Evolutionary conservation across 148 eudicot species (phyloP).

Genomic region (Oxyria digyna): DNA sequence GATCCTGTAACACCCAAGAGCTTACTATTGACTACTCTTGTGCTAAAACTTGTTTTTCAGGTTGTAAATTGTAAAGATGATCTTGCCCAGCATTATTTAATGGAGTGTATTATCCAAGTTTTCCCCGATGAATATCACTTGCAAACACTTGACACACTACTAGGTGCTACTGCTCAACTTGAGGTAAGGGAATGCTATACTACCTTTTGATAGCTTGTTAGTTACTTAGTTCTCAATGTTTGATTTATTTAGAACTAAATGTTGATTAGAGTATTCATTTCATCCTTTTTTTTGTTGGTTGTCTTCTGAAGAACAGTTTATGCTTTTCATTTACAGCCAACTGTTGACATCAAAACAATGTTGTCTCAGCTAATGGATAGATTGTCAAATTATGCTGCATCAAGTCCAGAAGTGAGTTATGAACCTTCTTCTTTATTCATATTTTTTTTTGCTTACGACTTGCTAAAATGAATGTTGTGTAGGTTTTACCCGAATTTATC

Average conservation of each 20-base stretch:
- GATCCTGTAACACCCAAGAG: not conserved
- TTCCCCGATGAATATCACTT: conserved; percentile 98
- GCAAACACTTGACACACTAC: conserved; percentile 84
- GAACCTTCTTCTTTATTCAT: conserved; percentile 5
- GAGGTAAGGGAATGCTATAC: conserved; percentile 38
- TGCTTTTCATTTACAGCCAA: conserved; percentile 43
- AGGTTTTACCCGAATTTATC: conserved; percentile 87
- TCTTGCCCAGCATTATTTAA: conserved; percentile 80
- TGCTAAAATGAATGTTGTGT: conserved; percentile 18
- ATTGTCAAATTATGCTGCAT: conserved; percentile 86
- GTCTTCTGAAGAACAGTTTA: conserved; percentile 1
- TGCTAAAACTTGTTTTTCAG: conserved; percentile 21
- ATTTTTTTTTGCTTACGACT: conserved; percentile 2
- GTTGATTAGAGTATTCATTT: not conserved
- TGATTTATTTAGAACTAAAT: not conserved
- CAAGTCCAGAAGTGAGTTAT: conserved; percentile 77
- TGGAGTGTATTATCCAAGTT: conserved; percentile 98
- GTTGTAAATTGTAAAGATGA: conserved; percentile 93
- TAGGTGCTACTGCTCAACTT: conserved; percentile 87
- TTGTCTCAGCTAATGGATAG: conserved; percentile 89
- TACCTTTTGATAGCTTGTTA: not conserved
- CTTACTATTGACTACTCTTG: not conserved
- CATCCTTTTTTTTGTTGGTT: not conserved
- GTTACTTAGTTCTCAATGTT: not conserved
- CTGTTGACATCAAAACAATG: conserved; percentile 83